Conservation (phyloP, 2,329 filamentous ascomycete genomes). For the Paraconiothyrium brasiliense region DNA sequence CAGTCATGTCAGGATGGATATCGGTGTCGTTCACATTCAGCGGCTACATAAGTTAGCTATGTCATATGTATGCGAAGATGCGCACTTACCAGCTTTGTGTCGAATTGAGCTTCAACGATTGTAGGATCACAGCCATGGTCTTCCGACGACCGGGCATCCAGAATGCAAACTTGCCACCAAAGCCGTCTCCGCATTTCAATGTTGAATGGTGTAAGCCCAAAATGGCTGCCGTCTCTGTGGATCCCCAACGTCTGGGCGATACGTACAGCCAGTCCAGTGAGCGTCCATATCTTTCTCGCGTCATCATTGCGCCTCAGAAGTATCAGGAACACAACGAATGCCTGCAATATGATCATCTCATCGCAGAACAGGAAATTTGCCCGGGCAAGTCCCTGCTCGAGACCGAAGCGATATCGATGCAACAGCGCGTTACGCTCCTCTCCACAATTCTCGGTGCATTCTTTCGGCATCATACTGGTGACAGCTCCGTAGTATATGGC, state of each 20-base stretch:
- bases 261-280: conserved; percentile 66
- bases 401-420: conserved; percentile 67
- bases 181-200: conserved; percentile 67
- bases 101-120: conserved; percentile 66
- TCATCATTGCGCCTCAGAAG: conserved; percentile 62
- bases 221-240: conserved; percentile 67
- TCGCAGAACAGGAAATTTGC: conserved; percentile 71
- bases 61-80: no score
- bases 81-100: conserved; percentile 61
- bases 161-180: conserved; percentile 68
- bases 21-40: conserved; percentile 66
- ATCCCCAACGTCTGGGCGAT: conserved; percentile 69
- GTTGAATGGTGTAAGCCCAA: conserved; percentile 66
- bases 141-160: conserved; percentile 69
- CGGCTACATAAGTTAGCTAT: conserved; percentile 46
- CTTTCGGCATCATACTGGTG: conserved; percentile 59
- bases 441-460: conserved; percentile 60
- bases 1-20: conserved; percentile 59
- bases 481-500: conserved; percentile 69
- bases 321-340: conserved; percentile 69
- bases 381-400: conserved; percentile 70
- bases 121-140: conserved; percentile 71
- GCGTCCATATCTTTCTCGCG: conserved; percentile 64
- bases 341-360: conserved; percentile 69
- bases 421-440: conserved; percentile 62